Base-by-base conservation (phyloP, 768 basidiomycete species). In the Boletus rufocinnamomeus region DNA sequence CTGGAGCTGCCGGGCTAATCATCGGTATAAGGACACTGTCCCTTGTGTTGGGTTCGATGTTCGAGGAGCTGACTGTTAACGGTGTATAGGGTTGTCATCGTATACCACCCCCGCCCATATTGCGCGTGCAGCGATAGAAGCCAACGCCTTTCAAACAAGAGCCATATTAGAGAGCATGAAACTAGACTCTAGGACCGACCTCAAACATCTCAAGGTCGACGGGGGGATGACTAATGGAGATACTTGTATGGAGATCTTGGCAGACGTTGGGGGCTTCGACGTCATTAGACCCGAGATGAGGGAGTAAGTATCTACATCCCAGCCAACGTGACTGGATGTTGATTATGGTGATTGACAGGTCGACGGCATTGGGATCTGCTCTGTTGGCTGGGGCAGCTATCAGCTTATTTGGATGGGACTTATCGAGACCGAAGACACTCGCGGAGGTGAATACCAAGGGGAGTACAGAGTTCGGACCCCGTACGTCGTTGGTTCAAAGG, bases 171-270 rank as follows among this genome's bases (percentile, higher is more conserved):
- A 98, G 72, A 89, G 91, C 68, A 99, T 99, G 90, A 88, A 91
- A 71, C 77, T 90, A 54, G 96, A 99, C 75, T 89, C 91, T n/a
- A 82, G 82, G 17, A 78, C 80, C 6, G 86, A 90, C 48, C 81
- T 97, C 54, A 87, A 88, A 68, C 82, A 89, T 65, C 85, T 99
- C 62, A 95, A 89, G 72, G 96, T 99, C 37, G 97, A 98, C 72
- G 97, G 97, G n/a, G 94, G 95, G 17, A 95, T 97, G 90, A 97
- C 95, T 13, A 96, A 95, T 63, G 91, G 92, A 35, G 93, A 96
- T 68, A 73, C 91, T 30, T 91, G 88, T 56, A 93, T 96, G 94
- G 79, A 83, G 66, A 77, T 95, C 48, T 80, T 95, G 59, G 92
- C 92, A 4, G 89, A 97, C 71, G 78, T 96, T 44, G 93, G 95